Conservation (phyloP, 2,329 filamentous ascomycete species). For the Passalora sequoiae region DNA sequence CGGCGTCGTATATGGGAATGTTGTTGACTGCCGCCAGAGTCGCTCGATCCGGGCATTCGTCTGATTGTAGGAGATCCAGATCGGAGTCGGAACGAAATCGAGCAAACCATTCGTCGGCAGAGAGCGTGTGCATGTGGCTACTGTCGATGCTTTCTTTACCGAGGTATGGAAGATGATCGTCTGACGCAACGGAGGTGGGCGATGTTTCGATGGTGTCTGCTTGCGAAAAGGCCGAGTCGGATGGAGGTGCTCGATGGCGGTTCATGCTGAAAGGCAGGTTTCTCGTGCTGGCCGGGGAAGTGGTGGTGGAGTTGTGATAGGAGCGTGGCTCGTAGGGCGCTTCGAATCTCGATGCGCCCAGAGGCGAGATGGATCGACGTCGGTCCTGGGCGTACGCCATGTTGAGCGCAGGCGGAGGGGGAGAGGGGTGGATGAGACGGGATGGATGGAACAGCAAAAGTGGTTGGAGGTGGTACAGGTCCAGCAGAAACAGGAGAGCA, state of each 20-base stretch:
- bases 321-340: slow-evolving; percentile 20
- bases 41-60: slow-evolving; percentile 32
- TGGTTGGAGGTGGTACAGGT: too few species aligned
- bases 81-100: slow-evolving; percentile 31
- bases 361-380: slow-evolving; percentile 22
- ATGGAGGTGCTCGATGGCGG: slow-evolving; percentile 5
- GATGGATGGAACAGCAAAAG: too few species aligned
- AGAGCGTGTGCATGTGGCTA: slow-evolving; percentile 7
- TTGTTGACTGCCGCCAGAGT: slow-evolving; percentile 32
- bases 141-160: slow-evolving; percentile 5
- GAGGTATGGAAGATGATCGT: slow-evolving; percentile 4
- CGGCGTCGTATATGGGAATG: slow-evolving; percentile 53
- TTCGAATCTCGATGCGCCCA: slow-evolving; percentile 32
- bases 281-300: slow-evolving; percentile 11
- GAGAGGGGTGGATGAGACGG: too few species aligned
- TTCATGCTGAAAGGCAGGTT: slow-evolving; percentile 14
- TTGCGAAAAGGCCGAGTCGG: slow-evolving; percentile 16
- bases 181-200: slow-evolving; percentile 13
- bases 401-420: too few species aligned
- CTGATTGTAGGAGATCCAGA: slow-evolving; percentile 24
- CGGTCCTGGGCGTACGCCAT: too few species aligned
- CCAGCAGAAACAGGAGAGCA: too few species aligned
- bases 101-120: slow-evolving; percentile 33
- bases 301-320: slow-evolving; percentile 11
- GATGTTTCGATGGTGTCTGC: slow-evolving; percentile 16